Evolutionary conservation across 139 green algal genomes (phyloP).

Genomic region (Picochlorum sp.): DNA sequence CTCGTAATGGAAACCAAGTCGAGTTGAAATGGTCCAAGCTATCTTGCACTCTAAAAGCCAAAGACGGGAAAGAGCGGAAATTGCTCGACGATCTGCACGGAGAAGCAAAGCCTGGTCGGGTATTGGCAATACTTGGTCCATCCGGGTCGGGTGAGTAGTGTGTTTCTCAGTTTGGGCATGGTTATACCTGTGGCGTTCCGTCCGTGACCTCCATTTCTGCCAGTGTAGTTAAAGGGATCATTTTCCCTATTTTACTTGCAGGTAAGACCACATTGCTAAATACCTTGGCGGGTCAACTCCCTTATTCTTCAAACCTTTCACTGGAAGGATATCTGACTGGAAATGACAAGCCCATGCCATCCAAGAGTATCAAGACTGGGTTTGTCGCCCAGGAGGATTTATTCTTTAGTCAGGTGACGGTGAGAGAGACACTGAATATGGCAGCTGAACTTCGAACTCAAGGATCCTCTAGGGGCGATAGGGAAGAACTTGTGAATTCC

Average conservation of each 20-base stretch:
- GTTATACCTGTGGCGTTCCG: too few relatives aligned
- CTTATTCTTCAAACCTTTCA: conserved; percentile 18
- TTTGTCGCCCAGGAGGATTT: conserved; percentile 90
- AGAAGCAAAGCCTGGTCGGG: conserved; percentile 8
- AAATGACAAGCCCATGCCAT: conserved; percentile 24
- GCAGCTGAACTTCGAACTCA: conserved; percentile 49
- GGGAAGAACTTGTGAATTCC: conserved; percentile 34
- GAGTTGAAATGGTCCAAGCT: conserved; percentile 17
- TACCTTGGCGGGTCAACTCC: conserved; percentile 54
- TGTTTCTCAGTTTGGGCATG: not conserved
- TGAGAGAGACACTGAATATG: conserved; percentile 67
- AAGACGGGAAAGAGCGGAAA: conserved; percentile 8
- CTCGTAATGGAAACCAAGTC: conserved; percentile 3
- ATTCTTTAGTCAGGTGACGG: conserved; percentile 65
- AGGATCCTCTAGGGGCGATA: conserved; percentile 8
- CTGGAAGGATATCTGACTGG: conserved; percentile 22
- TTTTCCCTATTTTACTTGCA: not conserved
- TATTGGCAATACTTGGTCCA: conserved; percentile 43
- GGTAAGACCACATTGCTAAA: conserved; percentile 78
- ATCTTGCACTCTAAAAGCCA: conserved; percentile 15
- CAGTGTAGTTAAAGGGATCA: not conserved
- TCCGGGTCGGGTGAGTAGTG: conserved; percentile 4
- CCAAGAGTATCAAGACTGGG: conserved; percentile 10
- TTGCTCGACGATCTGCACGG: conserved; percentile 13
- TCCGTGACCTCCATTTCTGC: not conserved